Conservation (phyloP, 805 yeast genomes). For the Pichia scutulata region DNA sequence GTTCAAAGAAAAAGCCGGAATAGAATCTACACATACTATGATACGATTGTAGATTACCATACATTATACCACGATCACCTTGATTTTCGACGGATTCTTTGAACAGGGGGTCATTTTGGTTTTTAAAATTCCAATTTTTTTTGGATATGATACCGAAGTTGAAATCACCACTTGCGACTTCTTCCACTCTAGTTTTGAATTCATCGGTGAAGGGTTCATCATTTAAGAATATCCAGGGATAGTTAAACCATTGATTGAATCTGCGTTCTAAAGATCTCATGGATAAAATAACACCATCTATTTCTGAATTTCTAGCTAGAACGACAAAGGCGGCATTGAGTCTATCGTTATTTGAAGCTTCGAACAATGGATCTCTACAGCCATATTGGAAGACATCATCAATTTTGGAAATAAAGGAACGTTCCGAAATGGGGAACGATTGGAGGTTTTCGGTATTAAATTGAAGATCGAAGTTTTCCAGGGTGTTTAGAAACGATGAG, state of each 20-base stretch:
- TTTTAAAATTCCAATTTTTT: slow-evolving; percentile 66
- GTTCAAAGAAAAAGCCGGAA: slow-evolving; percentile 75
- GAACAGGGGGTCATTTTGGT: slow-evolving; percentile 31
- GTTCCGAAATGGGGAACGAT: slow-evolving; percentile 21
- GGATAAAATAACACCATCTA: slow-evolving; percentile 67
- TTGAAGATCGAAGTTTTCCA: slow-evolving; percentile 14
- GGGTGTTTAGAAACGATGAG: neutral
- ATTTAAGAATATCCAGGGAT: slow-evolving; percentile 88
- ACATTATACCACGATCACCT: slow-evolving; percentile 77
- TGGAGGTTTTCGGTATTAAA: slow-evolving; percentile 11
- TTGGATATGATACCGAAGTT: slow-evolving; percentile 63
- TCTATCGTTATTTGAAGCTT: slow-evolving; percentile 26
- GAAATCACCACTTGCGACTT: slow-evolving; percentile 51
- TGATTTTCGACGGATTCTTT: slow-evolving; percentile 58
- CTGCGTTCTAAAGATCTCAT: slow-evolving; percentile 74
- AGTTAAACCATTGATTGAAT: slow-evolving; percentile 89
- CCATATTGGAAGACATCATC: slow-evolving; percentile 30
- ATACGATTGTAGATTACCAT: slow-evolving; percentile 75
- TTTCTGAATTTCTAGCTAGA: slow-evolving; percentile 72
- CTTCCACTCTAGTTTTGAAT: slow-evolving; percentile 46
- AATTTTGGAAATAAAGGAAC: slow-evolving; percentile 18
- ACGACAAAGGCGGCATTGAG: slow-evolving; percentile 84
- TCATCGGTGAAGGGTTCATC: slow-evolving; percentile 65
- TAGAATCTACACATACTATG: slow-evolving; percentile 96
- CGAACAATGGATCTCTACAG: slow-evolving; percentile 24